phyloP scores from a whole-genome alignment of 805 yeast genomes.

The Isabelozyma gotoi region DNA sequence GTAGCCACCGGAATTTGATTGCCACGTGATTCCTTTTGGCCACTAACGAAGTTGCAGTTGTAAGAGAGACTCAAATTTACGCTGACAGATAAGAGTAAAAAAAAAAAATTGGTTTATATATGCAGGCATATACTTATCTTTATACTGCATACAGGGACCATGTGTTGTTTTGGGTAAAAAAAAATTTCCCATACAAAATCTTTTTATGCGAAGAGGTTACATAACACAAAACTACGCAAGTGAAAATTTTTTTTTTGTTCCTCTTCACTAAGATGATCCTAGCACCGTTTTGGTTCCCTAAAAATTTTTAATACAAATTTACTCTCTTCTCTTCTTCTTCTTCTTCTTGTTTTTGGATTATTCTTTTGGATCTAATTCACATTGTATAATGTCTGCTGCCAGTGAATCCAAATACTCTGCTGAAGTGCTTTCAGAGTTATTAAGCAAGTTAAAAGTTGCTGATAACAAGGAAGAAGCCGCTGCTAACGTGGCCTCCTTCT shows the following conservation, averaged over 20 bases:
- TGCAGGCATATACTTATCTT: background rate
- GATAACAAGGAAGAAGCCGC: conserved; percentile 87
- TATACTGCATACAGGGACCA: background rate
- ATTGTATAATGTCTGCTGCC: conserved; percentile 49
- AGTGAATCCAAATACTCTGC: conserved; percentile 62
- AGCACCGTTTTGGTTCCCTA: background rate
- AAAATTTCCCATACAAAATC: background rate
- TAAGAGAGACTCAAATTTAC: background rate
- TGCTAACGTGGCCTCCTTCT: conserved; percentile 84
- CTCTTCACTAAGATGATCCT: conserved; percentile 1
- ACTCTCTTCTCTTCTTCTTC: conserved; percentile 15
- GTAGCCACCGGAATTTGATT: background rate
- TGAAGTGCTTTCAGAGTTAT: conserved; percentile 90
- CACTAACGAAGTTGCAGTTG: background rate
- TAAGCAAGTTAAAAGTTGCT: conserved; percentile 90
- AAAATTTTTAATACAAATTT: conserved; percentile 8
- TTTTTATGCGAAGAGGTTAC: background rate
- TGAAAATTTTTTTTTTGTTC: conserved; percentile 1
- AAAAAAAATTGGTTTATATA: too few species aligned
- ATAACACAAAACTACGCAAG: background rate
- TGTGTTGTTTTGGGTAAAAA: background rate
- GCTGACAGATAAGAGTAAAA: background rate
- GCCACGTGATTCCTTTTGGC: background rate
- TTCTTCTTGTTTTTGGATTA: conserved; percentile 7
- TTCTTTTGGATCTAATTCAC: conserved; percentile 8